phyloP scores from a whole-genome alignment of 192 early-diverging fungal genomes.

The Mortierella hygrophila region DNA sequence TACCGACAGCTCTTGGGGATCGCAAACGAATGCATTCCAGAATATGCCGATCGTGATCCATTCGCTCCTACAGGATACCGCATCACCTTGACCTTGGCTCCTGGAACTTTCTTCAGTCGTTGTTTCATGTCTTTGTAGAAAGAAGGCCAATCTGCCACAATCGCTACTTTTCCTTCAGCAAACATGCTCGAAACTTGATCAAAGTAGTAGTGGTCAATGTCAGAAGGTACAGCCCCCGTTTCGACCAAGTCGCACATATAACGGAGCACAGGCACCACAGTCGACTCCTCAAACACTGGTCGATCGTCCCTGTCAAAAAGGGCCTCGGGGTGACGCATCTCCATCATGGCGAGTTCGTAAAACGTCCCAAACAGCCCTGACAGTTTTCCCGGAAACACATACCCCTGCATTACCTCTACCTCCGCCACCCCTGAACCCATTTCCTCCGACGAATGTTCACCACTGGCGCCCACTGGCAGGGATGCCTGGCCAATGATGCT shows the following conservation, averaged over 20 bases:
- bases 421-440: not conserved
- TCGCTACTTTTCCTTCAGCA: slow-evolving; percentile 34
- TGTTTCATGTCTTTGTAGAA: slow-evolving; percentile 36
- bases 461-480: not conserved
- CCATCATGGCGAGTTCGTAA: slow-evolving; percentile 50
- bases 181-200: slow-evolving; percentile 43
- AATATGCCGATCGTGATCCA: slow-evolving; percentile 31
- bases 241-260: slow-evolving; percentile 16
- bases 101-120: not conserved
- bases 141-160: slow-evolving; percentile 45
- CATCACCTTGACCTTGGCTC: slow-evolving; percentile 28
- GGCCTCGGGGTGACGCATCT: slow-evolving; percentile 18
- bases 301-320: slow-evolving; percentile 22
- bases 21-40: slow-evolving; percentile 49
- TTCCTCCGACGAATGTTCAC: not conserved
- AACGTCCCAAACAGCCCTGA: slow-evolving; percentile 47
- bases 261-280: slow-evolving; percentile 20
- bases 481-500: not conserved
- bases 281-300: slow-evolving; percentile 28
- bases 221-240: slow-evolving; percentile 24
- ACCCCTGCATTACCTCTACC: slow-evolving; percentile 16
- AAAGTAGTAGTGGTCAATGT: slow-evolving; percentile 41
- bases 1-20: slow-evolving; percentile 32
- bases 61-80: slow-evolving; percentile 29
- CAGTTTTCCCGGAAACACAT: slow-evolving; percentile 45